Evolutionary conservation across 2,329 filamentous ascomycete species (phyloP).

Genomic region (Leptographium galeiforme): DNA sequence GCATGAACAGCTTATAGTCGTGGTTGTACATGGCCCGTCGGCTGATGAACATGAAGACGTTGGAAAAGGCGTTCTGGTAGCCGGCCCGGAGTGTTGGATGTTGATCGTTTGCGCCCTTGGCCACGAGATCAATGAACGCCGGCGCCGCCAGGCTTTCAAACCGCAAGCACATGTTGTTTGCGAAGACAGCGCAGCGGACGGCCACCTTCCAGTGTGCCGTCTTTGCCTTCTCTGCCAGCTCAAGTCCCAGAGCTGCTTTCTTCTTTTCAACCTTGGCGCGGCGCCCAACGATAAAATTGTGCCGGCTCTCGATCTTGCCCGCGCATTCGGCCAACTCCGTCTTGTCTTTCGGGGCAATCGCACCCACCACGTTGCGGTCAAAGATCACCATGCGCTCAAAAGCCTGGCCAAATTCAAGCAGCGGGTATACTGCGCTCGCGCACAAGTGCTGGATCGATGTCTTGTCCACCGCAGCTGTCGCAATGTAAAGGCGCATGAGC

Average conservation of each 20-base stretch:
- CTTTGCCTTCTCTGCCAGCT: slow-evolving; percentile 65
- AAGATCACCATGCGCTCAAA: slow-evolving; percentile 78
- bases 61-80: slow-evolving; percentile 65
- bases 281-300: slow-evolving; percentile 61
- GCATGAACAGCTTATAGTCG: slow-evolving; percentile 73
- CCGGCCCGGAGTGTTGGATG: slow-evolving; percentile 75
- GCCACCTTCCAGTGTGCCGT: slow-evolving; percentile 95
- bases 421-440: slow-evolving; percentile 64
- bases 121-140: slow-evolving; percentile 71
- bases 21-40: slow-evolving; percentile 77
- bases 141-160: slow-evolving; percentile 77
- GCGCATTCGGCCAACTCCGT: slow-evolving; percentile 40
- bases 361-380: slow-evolving; percentile 55
- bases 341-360: slow-evolving; percentile 46
- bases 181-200: slow-evolving; percentile 76
- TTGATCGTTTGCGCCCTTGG: slow-evolving; percentile 71
- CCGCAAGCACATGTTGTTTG: slow-evolving; percentile 80
- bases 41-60: slow-evolving; percentile 73
- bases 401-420: slow-evolving; percentile 85
- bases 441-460: slow-evolving; percentile 87
- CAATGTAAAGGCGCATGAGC: slow-evolving; percentile 81
- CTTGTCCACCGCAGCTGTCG: slow-evolving; percentile 81
- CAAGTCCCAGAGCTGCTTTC: slow-evolving; percentile 67
- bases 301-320: slow-evolving; percentile 49
- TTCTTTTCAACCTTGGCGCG: slow-evolving; percentile 66